Base-by-base conservation (phyloP, 805 yeast genomes). In the Kazachstania taianensis region DNA sequence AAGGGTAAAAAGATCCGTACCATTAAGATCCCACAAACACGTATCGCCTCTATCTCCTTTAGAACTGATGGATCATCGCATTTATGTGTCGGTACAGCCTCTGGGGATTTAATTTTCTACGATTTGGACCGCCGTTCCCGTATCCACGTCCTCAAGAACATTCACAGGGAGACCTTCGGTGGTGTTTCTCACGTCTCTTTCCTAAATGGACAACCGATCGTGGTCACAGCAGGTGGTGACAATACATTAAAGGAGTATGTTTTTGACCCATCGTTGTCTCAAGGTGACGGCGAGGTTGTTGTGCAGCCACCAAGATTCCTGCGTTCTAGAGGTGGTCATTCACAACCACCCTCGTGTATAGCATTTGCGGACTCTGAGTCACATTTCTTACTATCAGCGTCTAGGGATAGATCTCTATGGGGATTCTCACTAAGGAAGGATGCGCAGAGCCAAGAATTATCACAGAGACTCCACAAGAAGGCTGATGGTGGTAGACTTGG, bases 281-380 rank as follows among this genome's bases (percentile, higher is more conserved):
- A 77, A 45, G 50, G 43, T 28, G 56, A 51, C 30, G 55, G 57
- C 25, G 58, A 58, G 28, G 65, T 78, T 2, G 75, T 84, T 22
- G 78, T 82, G 5, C 74, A 86, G 9, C 94, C 96, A 1, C 97
- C 98, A 29, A 78, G 98, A 52, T 75, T 78, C 41, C 66, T 94
- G 49, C 75, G 98, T 56, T 81, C 94, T 1, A 73, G 98, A 54
- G 97, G 96, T 49, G 99, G 99, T n/a, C 98, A 92, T 57, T 75
- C 94, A 4, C 80, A 82, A 20, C 94, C 98, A 3, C 94, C 97
- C 2, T 68, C 80, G 0, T 54, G 73, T 5, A 74, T 92, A 28
- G 63, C 66, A 17, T 92, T 92, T 59, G 83, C 94, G 5, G 81
- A 81, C 47, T 76, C 75, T 33, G 75, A 75, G 32, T 76, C 94